Base-by-base conservation (phyloP, 805 yeast species). In the Cyberlindnera euphorbiae region DNA sequence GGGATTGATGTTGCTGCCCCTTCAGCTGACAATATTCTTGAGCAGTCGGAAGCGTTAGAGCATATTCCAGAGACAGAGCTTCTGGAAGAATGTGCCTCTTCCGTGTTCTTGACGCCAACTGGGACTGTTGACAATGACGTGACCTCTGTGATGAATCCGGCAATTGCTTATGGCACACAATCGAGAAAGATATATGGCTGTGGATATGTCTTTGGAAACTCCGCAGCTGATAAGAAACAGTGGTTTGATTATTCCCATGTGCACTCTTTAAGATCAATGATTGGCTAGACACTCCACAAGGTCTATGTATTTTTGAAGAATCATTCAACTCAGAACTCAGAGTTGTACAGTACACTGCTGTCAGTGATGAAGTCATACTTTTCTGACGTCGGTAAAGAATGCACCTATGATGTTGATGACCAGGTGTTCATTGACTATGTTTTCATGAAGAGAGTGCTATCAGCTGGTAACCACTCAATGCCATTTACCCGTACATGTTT, bases 401-500 rank as follows among this genome's bases (percentile, higher is more conserved):
- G 82, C 10, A 58, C 80, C 1, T 69, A 79, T 33, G 78, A 71
- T 28, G 62, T 71, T 4, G 74, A 77, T 39, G 79, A 77, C 30
- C 73, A 63, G 21, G 56, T 79, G 5, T 62, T 64, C 25, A 64
- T 80, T 23, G 75, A 75, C 31, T 74, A 77, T 40, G 66, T 69
- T 0, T 77, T 73, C 50, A 65, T 81, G 36, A 73, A 72, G 30
- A 69, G 71, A 26, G 64, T 77, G 8, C 89, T 82, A 50, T 66
- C 74, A n/a, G 61, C 84, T 5, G 72, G 81, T 5, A 77, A 83
- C 29, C 57, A 76, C 15, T 62, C 76, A 6, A 78, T 81, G 41
- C 85, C 88, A 2, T 81, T 68, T 45, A 88, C 97, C 0, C 76
- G 96, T 52, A 70, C 85, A 1, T 71, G 83, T 2, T 55, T 87